Percentiles rank a stretch among this genome's conserved stretches.
These are phyloP conservation scores for Cadophora malorum DNA, from an alignment of 2,329 filamentous ascomycete genomes.

Conservation along the genomic window DNA sequence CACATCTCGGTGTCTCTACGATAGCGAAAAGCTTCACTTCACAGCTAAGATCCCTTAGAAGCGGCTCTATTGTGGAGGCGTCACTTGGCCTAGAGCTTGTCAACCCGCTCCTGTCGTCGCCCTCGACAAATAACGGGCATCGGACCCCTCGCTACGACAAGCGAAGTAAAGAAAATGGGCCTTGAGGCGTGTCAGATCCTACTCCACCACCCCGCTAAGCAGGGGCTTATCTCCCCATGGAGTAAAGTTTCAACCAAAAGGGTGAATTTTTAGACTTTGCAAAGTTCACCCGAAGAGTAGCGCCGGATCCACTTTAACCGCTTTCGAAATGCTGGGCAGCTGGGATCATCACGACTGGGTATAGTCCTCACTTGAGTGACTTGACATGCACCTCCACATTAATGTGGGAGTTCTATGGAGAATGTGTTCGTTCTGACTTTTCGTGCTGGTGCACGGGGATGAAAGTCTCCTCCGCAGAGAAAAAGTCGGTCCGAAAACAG, in stretches of 20 bases:
- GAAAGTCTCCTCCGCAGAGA: neutral
- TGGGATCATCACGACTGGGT: neutral
- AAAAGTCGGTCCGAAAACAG: conserved; percentile 6
- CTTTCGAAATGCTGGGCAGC: neutral
- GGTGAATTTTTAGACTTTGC: neutral
- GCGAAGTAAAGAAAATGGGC: neutral
- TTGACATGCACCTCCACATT: neutral
- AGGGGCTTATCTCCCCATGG: neutral
- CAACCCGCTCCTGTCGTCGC: neutral
- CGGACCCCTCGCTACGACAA: neutral
- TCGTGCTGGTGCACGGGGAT: conserved; percentile 2
- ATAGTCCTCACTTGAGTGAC: too few species aligned
- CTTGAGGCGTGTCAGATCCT: neutral
- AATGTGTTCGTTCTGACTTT: too few species aligned
- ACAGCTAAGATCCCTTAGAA: neutral
- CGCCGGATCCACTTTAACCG: conserved; percentile 7
- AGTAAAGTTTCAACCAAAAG: neutral
- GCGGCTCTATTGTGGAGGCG: neutral
- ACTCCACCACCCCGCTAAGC: neutral
- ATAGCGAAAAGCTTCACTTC: neutral
- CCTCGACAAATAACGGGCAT: neutral
- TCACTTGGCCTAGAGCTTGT: neutral
- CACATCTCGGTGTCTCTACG: neutral
- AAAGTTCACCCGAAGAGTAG: conserved; percentile 12
- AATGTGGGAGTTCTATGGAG: conserved; percentile 7